These are phyloP conservation scores for Salvia sclarea DNA, from an alignment of 305 asterid genomes.

Conservation along the genomic window DNA sequence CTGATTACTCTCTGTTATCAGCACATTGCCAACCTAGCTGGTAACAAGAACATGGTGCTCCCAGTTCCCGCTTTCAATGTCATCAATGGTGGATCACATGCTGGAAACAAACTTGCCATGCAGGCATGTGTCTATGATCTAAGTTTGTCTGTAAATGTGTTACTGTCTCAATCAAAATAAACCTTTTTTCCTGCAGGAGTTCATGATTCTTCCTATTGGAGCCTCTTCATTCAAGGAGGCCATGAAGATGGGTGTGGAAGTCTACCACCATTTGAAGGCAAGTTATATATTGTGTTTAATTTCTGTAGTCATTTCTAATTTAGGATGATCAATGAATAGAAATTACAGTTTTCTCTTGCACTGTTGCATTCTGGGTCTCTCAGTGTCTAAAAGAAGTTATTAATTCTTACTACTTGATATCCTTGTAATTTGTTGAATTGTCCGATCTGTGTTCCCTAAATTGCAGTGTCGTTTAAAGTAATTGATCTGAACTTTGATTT, in stretches of 20 bases:
- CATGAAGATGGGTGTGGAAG: constrained; percentile 99
- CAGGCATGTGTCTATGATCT: constrained; percentile 52
- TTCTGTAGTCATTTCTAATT: background rate
- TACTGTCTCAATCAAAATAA: background rate
- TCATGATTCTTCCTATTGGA: constrained; percentile 94
- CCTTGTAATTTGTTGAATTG: background rate
- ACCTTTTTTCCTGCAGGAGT: constrained; percentile 56
- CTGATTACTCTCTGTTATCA: constrained; percentile 33
- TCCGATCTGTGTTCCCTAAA: background rate
- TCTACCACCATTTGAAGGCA: constrained; percentile 90
- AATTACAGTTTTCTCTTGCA: background rate
- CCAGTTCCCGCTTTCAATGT: constrained; percentile 99
- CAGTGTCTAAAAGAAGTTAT: background rate
- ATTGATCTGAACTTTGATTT: constrained; percentile 15
- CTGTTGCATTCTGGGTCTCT: background rate
- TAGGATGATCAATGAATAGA: background rate
- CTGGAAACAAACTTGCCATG: constrained; percentile 98
- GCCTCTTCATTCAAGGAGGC: constrained; percentile 92
- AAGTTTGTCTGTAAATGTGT: background rate
- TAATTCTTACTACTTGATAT: background rate
- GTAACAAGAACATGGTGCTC: constrained; percentile 85
- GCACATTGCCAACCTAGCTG: constrained; percentile 96
- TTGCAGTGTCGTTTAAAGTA: background rate
- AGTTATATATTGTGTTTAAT: constrained; percentile 2
- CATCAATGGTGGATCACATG: constrained; percentile 96